Evolutionary conservation across 1,284 basidiomycete genomes (phyloP), one percentile per base, ranked within the genome.

Genomic region (Chondrostereum purpureum): DNA sequence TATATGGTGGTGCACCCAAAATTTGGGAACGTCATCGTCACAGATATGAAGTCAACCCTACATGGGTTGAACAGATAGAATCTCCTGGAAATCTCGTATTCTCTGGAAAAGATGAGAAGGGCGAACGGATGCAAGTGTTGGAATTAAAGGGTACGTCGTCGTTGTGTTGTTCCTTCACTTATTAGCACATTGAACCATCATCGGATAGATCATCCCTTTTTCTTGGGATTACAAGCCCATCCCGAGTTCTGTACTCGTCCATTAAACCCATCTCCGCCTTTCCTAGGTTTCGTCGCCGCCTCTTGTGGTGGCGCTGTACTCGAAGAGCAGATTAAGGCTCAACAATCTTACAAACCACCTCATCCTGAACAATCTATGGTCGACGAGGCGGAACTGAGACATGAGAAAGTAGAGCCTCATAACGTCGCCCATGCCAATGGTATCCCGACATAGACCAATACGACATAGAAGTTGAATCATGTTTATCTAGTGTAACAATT

Each of bases 211-310:
- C 95, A 99, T 67, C 92, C 92, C 1, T 99, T 83, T 77, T 99
- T 95, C 65, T 73, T 97, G 46, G 96, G 83, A 36, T 75, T 99
- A 47, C 95, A 99, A 70, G 92, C 96, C 0, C 95, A 99, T 60
- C 95, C 95, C 2, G 95, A 99, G 65, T 95, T 99, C 70, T 98
- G 94, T 70, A 95, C 95, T 16, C 84, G 95, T n/a, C 95, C 95
- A 2, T 74, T 99, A 43, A 99, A 99, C 70, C 96, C 95, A 0
- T 96, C 92, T 0, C 95, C 95, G 2, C 88, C 93, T 0, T 99
- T 97, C 83, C 83, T 99, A 27, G 96, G 96, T 12, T 88, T 99
- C 60, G 79, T 99, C 35, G 85, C 95, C 2, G 93, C 96, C 0
- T 73, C 95, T 0, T 85, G 83, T 33, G 81, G 84, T 0, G 31